These are phyloP conservation scores for Globisporangium camurandrum DNA, from an alignment of 352 stramenopile genomes.

Conservation along the genomic window DNA sequence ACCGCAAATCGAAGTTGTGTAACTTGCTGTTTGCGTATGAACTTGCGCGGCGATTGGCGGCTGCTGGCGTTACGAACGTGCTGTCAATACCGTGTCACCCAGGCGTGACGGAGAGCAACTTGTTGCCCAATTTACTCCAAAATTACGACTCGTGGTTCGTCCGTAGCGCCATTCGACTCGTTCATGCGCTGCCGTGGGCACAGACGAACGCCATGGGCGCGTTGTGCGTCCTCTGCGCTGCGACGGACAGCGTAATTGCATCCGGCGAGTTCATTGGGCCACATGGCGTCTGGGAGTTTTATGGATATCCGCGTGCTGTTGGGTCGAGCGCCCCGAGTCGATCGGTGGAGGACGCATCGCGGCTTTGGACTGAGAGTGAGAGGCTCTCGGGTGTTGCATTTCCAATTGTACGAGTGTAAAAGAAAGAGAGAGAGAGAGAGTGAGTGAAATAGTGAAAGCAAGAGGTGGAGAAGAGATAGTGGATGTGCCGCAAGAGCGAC, in stretches of 20 bases:
- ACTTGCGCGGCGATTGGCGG: slow-evolving; percentile 35
- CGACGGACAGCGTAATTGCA: slow-evolving; percentile 31
- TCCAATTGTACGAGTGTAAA: too few relatives aligned
- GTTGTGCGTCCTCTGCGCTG: slow-evolving; percentile 43
- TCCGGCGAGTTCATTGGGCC: slow-evolving; percentile 52
- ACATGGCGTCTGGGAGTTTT: slow-evolving; percentile 49
- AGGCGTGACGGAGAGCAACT: slow-evolving; percentile 66
- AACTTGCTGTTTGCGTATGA: slow-evolving; percentile 65
- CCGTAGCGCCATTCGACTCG: slow-evolving; percentile 33
- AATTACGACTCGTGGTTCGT: slow-evolving; percentile 49
- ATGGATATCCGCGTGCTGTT: slow-evolving; percentile 44
- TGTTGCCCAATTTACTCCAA: slow-evolving; percentile 50
- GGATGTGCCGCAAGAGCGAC: too few relatives aligned
- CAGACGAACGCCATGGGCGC: slow-evolving; percentile 52
- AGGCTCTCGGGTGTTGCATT: slow-evolving; percentile 22
- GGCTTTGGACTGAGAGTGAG: slow-evolving; percentile 27
- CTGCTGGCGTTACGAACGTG: slow-evolving; percentile 28
- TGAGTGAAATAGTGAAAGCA: too few relatives aligned
- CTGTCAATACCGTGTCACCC: slow-evolving; percentile 76
- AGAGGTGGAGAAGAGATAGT: too few relatives aligned
- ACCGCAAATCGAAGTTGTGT: slow-evolving; percentile 46
- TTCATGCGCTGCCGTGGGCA: slow-evolving; percentile 52
- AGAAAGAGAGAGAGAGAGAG: too few relatives aligned
- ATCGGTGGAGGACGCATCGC: slow-evolving; percentile 20
- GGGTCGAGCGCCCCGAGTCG: slow-evolving; percentile 42